A percentile compares a stretch with the other conserved stretches of the same genome.
Evolutionary conservation across 768 basidiomycete genomes (phyloP).

Genomic region (Collybia nuda): DNA sequence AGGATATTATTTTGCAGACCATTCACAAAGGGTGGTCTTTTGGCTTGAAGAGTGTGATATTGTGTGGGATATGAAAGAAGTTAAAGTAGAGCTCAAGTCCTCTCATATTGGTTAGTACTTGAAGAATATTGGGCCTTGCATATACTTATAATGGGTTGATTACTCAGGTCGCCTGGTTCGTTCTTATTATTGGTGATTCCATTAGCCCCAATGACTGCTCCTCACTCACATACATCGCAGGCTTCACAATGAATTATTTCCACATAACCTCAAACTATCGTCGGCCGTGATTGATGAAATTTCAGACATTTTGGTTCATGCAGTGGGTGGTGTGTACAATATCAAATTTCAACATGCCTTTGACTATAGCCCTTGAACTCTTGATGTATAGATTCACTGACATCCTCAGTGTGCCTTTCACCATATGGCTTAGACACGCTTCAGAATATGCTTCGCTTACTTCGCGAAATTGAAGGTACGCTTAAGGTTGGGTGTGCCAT

Average conservation of each 20-base stretch:
- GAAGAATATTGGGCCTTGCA: background rate
- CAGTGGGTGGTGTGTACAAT: background rate
- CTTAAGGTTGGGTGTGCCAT: background rate
- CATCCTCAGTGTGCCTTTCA: too few species aligned
- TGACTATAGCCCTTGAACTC: too few species aligned
- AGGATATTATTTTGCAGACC: conserved; percentile 9
- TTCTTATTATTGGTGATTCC: conserved; percentile 8
- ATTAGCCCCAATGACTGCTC: background rate
- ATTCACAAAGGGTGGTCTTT: conserved; percentile 1
- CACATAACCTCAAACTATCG: background rate
- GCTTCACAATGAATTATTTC: conserved; percentile 6
- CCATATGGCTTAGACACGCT: background rate
- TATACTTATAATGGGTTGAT: background rate
- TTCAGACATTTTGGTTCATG: conserved; percentile 1
- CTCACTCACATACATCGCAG: background rate
- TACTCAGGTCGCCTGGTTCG: background rate
- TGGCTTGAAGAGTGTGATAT: conserved; percentile 7
- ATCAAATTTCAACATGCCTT: too few species aligned
- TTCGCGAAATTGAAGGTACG: background rate
- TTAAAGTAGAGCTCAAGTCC: background rate
- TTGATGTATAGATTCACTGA: too few species aligned
- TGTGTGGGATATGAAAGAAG: background rate
- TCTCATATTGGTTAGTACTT: conserved; percentile 1
- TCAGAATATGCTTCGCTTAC: background rate
- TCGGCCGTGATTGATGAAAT: background rate